phyloP scores from a whole-genome alignment of 345 rosid genomes.

The Ailanthus altissimus region DNA sequence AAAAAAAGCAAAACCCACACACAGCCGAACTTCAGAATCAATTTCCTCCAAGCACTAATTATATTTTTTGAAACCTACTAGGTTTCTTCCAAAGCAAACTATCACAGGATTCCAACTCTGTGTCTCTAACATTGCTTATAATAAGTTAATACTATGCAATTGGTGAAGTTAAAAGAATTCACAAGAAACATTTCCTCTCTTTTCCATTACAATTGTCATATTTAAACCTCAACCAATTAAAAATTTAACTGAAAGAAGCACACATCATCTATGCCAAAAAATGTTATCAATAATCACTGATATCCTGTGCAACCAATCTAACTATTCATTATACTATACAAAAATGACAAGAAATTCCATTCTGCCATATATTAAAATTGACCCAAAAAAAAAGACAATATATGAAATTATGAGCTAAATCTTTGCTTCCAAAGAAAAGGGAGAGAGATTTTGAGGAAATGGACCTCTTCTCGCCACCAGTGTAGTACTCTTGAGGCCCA shows the following conservation, averaged over 20 bases:
- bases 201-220: background rate
- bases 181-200: background rate
- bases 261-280: background rate
- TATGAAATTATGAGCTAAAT: background rate
- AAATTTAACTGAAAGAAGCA: background rate
- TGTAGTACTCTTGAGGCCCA: conserved; percentile 82
- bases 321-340: no score
- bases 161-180: background rate
- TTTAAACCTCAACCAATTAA: background rate
- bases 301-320: background rate
- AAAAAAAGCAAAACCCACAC: background rate
- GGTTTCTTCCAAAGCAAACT: background rate
- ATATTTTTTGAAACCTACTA: background rate
- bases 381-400: no score
- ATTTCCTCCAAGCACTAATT: conserved; percentile 1
- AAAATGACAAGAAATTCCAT: background rate
- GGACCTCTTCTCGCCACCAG: conserved; percentile 98
- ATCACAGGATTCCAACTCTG: background rate
- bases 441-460: conserved; percentile 1
- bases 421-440: background rate
- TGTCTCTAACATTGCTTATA: background rate
- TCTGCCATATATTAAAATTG: background rate
- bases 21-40: background rate
- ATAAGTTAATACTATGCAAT: background rate
- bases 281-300: background rate